These are phyloP conservation scores for Penicillium verrucosum DNA, from an alignment of 2,329 filamentous ascomycete genomes.

Conservation along the genomic window DNA sequence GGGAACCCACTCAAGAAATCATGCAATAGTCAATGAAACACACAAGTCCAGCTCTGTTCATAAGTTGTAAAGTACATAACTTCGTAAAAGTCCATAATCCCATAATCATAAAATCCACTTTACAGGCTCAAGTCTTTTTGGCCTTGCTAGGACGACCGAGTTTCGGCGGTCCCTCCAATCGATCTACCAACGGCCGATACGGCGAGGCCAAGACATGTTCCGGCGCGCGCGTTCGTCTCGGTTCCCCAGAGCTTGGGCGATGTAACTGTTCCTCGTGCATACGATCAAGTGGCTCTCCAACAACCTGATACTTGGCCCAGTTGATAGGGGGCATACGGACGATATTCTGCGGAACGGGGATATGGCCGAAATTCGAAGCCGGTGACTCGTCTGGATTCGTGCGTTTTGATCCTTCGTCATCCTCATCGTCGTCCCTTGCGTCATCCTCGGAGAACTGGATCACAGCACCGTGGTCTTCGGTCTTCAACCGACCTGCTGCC, in stretches of 20 bases:
- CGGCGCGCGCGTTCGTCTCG: conserved; percentile 40
- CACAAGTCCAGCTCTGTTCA: not conserved
- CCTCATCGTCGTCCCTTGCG: conserved; percentile 38
- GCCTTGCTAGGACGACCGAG: conserved; percentile 32
- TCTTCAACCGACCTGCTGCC: conserved; percentile 57
- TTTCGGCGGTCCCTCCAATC: conserved; percentile 39
- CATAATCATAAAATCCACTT: conserved; percentile 9
- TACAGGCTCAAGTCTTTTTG: conserved; percentile 31
- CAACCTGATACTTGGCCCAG: conserved; percentile 91
- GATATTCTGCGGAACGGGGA: conserved; percentile 77
- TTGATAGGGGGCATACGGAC: conserved; percentile 86
- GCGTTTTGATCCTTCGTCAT: conserved; percentile 24
- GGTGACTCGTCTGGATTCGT: not conserved
- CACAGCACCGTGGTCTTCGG: conserved; percentile 33
- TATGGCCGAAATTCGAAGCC: conserved; percentile 52
- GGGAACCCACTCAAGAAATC: not conserved
- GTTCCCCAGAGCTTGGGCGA: conserved; percentile 53
- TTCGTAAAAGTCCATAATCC: conserved; percentile 17
- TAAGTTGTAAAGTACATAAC: conserved; percentile 19
- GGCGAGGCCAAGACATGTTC: conserved; percentile 56
- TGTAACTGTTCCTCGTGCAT: conserved; percentile 75
- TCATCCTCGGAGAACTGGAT: conserved; percentile 39
- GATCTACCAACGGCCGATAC: conserved; percentile 59
- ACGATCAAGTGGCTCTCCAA: conserved; percentile 78
- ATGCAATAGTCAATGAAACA: not conserved